Conservation (phyloP, 768 basidiomycete genomes). For the Suillus fuscotomentosus region DNA sequence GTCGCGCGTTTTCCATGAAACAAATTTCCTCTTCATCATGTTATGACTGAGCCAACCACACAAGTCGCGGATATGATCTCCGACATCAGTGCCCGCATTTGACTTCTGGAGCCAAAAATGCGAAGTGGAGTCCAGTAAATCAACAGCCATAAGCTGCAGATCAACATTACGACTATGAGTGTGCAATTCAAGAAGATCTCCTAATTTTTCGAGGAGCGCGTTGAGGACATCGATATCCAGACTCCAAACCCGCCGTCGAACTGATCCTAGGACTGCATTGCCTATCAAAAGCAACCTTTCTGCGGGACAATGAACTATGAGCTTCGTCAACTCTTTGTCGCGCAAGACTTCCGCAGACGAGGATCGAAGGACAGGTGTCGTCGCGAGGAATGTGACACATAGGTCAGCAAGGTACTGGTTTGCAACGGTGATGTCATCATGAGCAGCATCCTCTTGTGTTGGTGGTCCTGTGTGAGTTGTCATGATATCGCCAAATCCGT, state of each 20-base stretch:
- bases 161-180: conserved; percentile 51
- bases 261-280: conserved; percentile 51
- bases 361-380: conserved; percentile 63
- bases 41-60: conserved; percentile 50
- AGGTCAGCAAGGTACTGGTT: conserved; percentile 42
- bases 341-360: conserved; percentile 55
- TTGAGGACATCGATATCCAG: conserved; percentile 52
- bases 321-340: conserved; percentile 58
- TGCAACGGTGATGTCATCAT: conserved; percentile 25
- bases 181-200: conserved; percentile 51
- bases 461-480: conserved; percentile 34
- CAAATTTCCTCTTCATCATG: conserved; percentile 41
- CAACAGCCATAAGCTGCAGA: conserved; percentile 53
- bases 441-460: conserved; percentile 28
- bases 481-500: conserved; percentile 57
- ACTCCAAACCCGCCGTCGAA: conserved; percentile 53
- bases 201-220: conserved; percentile 52
- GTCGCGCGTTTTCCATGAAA: conserved; percentile 71
- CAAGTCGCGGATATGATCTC: conserved; percentile 45
- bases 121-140: conserved; percentile 63
- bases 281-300: conserved; percentile 61
- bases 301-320: conserved; percentile 46
- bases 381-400: conserved; percentile 60
- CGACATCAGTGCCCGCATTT: conserved; percentile 33
- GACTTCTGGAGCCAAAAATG: conserved; percentile 51